Conservation (phyloP, 352 stramenopile genomes). For the Pythium rishiriense region DNA sequence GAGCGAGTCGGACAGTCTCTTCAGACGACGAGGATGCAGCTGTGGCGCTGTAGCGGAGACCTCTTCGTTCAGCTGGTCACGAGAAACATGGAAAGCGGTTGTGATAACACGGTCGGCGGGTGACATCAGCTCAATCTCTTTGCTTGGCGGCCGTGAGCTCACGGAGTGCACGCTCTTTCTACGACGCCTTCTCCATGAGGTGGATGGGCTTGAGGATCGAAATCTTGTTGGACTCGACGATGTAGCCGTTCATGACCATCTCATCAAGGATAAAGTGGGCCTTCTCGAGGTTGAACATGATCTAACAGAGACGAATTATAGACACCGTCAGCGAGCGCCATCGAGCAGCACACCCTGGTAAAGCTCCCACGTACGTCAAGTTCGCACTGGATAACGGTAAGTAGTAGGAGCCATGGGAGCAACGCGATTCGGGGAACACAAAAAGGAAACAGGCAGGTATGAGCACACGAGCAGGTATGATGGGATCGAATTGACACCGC, state of each 20-base stretch:
- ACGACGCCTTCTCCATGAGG: conserved; percentile 97
- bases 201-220: conserved; percentile 98
- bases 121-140: neutral
- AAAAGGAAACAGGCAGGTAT: neutral
- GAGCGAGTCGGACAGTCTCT: neutral
- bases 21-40: too few species aligned
- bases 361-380: conserved; percentile 61
- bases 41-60: too few species aligned
- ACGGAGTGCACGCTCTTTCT: conserved; percentile 9
- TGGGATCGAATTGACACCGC: too few species aligned
- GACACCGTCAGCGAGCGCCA: too few species aligned
- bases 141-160: neutral
- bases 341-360: neutral
- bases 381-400: conserved; percentile 52
- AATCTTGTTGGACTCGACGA: conserved; percentile 99
- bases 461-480: neutral
- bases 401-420: neutral
- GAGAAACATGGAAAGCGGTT: too few species aligned
- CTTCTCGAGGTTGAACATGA: conserved; percentile 93
- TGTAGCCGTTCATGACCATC: conserved; percentile 99
- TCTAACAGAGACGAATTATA: conserved; percentile 43
- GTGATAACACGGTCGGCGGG: too few species aligned
- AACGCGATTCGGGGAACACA: neutral
- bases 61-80: too few species aligned
- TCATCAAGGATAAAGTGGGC: conserved; percentile 91